Evolutionary conservation across 225 moss, liverwort and hornwort species (phyloP).

Genomic region (Physcomitrium patens): DNA sequence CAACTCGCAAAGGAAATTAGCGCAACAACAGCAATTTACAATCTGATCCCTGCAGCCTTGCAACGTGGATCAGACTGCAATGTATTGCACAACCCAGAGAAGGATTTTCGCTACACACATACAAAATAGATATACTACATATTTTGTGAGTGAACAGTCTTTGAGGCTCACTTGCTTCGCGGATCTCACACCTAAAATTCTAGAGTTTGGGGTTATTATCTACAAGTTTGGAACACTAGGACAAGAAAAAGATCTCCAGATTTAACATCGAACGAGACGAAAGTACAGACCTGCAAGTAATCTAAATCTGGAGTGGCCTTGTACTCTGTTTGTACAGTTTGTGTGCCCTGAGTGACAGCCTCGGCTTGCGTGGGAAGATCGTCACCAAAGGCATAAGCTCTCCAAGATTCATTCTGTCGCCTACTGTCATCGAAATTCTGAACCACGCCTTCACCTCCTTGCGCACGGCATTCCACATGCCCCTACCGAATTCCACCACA

Average conservation of each 20-base stretch:
- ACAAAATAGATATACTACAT: background rate
- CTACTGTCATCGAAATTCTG: constrained; percentile 47
- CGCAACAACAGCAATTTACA: constrained; percentile 5
- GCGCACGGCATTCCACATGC: constrained; percentile 48
- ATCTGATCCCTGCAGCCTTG: constrained; percentile 19
- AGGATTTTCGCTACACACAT: background rate
- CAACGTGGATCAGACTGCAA: constrained; percentile 5
- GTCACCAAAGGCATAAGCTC: constrained; percentile 63
- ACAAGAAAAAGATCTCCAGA: too few relatives aligned
- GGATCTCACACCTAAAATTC: background rate
- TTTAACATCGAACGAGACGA: background rate
- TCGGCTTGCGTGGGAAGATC: constrained; percentile 92
- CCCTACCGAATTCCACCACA: constrained; percentile 41
- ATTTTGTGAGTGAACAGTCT: background rate
- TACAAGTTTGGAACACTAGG: background rate
- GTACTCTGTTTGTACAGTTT: constrained; percentile 88
- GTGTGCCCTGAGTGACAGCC: constrained; percentile 73
- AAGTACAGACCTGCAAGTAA: constrained; percentile 81
- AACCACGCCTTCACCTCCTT: constrained; percentile 34
- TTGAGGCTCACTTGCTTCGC: too few relatives aligned
- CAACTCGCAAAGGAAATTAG: background rate
- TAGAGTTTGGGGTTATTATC: background rate
- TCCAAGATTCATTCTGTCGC: constrained; percentile 48
- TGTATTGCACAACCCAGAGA: background rate
- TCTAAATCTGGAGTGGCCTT: constrained; percentile 96